phyloP scores from a whole-genome alignment of 192 early-diverging fungal genomes.

The Backusella tarrabulga region DNA sequence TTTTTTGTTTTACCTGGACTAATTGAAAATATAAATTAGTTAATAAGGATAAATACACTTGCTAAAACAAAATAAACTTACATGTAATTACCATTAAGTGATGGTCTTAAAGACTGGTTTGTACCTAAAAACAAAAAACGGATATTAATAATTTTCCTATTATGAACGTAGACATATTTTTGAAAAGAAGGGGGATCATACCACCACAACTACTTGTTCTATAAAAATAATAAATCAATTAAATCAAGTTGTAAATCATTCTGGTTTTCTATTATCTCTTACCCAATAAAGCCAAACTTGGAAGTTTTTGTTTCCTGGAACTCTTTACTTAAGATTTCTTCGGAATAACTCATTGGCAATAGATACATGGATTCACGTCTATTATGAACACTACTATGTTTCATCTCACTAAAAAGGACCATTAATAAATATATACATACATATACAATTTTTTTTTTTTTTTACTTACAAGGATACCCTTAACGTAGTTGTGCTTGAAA shows the following conservation, averaged over 20 bases:
- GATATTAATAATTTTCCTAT: background rate
- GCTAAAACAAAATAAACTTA: background rate
- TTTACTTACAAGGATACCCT: background rate
- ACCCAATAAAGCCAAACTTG: constrained; percentile 4
- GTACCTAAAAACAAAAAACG: background rate
- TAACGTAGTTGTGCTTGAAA: background rate
- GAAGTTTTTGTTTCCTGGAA: background rate
- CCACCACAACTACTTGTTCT: background rate
- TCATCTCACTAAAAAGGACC: background rate
- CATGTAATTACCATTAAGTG: background rate
- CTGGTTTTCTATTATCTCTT: background rate
- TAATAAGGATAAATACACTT: background rate
- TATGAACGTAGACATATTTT: background rate
- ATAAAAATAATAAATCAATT: background rate
- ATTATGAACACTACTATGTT: background rate
- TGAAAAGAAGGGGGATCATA: background rate
- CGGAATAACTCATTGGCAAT: background rate
- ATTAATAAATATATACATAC: background rate
- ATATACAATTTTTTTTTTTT: background rate
- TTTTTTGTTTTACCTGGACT: background rate
- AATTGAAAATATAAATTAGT: background rate
- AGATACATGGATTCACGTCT: background rate
- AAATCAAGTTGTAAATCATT: background rate
- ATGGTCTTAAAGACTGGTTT: background rate
- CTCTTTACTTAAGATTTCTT: constrained; percentile 5